Conservation (phyloP, 306 rosid genomes). For the Betula pendula region DNA sequence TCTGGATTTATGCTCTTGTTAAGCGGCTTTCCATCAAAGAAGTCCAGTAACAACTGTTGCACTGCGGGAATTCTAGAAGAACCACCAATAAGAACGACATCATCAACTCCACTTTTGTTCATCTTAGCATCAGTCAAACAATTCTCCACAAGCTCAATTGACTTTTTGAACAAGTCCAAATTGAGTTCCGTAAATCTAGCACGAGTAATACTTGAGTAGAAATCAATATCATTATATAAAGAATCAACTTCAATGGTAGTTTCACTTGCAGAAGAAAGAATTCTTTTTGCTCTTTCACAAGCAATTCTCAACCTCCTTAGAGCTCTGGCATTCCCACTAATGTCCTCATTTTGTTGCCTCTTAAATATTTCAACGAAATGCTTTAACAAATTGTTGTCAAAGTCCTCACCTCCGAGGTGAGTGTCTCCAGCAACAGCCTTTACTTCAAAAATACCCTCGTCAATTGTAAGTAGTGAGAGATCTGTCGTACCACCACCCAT, state of each 20-base stretch:
- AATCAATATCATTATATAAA: conserved; percentile 17
- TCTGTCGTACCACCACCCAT: conserved; percentile 21
- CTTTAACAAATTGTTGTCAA: conserved; percentile 30
- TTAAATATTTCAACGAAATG: conserved; percentile 22
- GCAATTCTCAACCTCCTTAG: background rate
- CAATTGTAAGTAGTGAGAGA: conserved; percentile 11
- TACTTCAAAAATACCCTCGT: background rate
- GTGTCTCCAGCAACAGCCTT: conserved; percentile 29
- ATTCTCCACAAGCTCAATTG: conserved; percentile 18
- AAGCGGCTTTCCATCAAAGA: conserved; percentile 30
- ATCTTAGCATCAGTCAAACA: conserved; percentile 29
- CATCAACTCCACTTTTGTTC: conserved; percentile 1
- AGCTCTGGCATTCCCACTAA: conserved; percentile 10
- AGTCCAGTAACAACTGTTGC: conserved; percentile 19
- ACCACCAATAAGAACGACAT: conserved; percentile 28
- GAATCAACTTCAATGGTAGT: conserved; percentile 3
- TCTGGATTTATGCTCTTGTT: conserved; percentile 28
- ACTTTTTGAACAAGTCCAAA: conserved; percentile 20
- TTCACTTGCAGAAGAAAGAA: background rate
- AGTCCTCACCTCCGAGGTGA: conserved; percentile 41
- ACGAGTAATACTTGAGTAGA: conserved; percentile 19
- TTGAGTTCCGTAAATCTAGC: conserved; percentile 21
- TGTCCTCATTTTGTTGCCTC: conserved; percentile 20
- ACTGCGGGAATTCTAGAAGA: conserved; percentile 29
- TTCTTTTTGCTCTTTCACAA: conserved; percentile 25